Base-by-base conservation (phyloP, 352 stramenopile genomes). In the Phytophthora pisi region DNA sequence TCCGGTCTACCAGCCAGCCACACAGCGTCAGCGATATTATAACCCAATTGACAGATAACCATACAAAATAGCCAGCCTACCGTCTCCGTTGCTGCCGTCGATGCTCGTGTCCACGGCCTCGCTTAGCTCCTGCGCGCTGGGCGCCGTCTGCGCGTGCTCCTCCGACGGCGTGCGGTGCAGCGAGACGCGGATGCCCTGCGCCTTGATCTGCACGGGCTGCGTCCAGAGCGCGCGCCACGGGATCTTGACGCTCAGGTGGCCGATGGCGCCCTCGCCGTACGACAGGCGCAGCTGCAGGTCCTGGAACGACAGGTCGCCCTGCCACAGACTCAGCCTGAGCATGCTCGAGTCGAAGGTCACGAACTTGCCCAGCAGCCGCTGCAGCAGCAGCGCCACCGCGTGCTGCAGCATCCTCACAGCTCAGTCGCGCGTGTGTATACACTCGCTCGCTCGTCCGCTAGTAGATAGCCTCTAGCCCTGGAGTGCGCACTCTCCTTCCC, bases 301-400 rank as follows among this genome's bases (percentile, higher is more conserved):
- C 50, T 86, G 79, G 69, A 96, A 96, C 11, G 86, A 89, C 68
- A 96, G 30, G 50, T 96, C 88, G 52, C 88, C 88, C 57, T 94
- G 86, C 88, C 88, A 96, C 57, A 96, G 78, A 66, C 84, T 92
- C 51, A 96, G 68, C 60, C 83, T 78, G 42, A 96, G 79, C 87
- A 94, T 93, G 52, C 57, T 90, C 63, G 88, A 86, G 72, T 96
- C 84, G 64, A 96, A 93, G 15, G 84, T 91, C 75, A 96, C 84
- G 68, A 96, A 95, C 78, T 94, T 96, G 47, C 88, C 88, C 59
- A 96, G 83, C 58, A 96, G 65, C 16, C 88, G 85, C 84, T 96
- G 88, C 51, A 96, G 82, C 62, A 96, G 74, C 74, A 95, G 64
- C 67, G 88, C 88, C 53, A 96, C 72, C 15, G 86, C 88, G 38